Percentiles rank a stretch among this genome's conserved stretches.
Conservation (phyloP, 257 asterid genomes). For the Petunia secreta region DNA sequence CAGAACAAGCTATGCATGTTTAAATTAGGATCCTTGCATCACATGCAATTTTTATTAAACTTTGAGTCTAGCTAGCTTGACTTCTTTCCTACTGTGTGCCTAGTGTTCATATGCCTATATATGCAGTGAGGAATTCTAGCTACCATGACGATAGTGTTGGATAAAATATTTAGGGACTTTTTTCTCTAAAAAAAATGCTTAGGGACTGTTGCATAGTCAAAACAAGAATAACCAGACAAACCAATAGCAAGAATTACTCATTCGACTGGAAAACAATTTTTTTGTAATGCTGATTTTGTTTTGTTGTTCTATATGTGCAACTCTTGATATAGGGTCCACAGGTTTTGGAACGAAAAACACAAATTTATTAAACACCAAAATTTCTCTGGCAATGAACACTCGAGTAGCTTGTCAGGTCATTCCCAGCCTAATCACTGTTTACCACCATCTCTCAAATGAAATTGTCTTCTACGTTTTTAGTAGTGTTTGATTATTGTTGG, state of each 20-base stretch:
- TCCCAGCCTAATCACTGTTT: not conserved
- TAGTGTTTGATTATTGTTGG: not conserved
- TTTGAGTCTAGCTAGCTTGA: not conserved
- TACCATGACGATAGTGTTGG: no score
- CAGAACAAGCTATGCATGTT: not conserved
- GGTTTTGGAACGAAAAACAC: not conserved
- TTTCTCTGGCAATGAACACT: not conserved
- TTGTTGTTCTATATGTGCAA: not conserved
- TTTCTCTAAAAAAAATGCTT: no score
- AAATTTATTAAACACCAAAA: not conserved
- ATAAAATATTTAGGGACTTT: not conserved
- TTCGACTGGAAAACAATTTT: not conserved
- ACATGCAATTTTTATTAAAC: not conserved
- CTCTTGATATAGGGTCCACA: not conserved
- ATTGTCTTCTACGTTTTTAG: not conserved
- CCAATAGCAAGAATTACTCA: not conserved
- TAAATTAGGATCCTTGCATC: not conserved
- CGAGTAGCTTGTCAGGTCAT: not conserved
- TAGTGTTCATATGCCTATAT: not conserved
- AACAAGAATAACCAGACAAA: not conserved
- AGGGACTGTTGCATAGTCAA: not conserved
- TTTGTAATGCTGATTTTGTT: no score
- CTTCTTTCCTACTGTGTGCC: not conserved
- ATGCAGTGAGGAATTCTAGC: not conserved
- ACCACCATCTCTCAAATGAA: no score